phyloP scores from a whole-genome alignment of 2,329 filamentous ascomycete species.

The Diplodia mutila region DNA sequence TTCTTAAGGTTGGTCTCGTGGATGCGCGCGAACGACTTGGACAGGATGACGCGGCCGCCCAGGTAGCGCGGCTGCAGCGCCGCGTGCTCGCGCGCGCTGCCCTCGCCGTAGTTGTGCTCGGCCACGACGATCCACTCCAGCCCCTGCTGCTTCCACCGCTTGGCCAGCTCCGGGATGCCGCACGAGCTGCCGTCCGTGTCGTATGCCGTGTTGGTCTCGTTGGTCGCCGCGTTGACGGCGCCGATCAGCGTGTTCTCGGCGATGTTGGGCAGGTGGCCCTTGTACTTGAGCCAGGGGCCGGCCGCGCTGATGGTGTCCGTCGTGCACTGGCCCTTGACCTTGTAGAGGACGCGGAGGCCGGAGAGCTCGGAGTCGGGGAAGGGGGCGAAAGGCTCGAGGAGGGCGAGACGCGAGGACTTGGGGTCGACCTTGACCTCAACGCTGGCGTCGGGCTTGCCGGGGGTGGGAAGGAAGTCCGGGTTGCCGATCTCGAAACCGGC shows the following conservation, averaged over 20 bases:
- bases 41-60: constrained; percentile 79
- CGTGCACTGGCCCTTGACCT: constrained; percentile 96
- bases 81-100: constrained; percentile 85
- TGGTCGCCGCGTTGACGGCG: constrained; percentile 87
- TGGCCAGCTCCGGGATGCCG: constrained; percentile 85
- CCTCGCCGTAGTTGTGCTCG: constrained; percentile 97
- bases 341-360: constrained; percentile 85
- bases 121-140: constrained; percentile 91
- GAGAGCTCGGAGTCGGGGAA: constrained; percentile 79
- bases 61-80: constrained; percentile 90
- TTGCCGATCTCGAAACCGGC: constrained; percentile 83
- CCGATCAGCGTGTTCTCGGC: constrained; percentile 96
- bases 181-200: constrained; percentile 75
- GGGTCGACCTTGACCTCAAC: constrained; percentile 79
- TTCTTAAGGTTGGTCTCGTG: constrained; percentile 97
- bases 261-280: constrained; percentile 98
- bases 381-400: constrained; percentile 85
- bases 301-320: constrained; percentile 98
- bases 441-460: constrained; percentile 70
- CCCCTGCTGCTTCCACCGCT: constrained; percentile 75
- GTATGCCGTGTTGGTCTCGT: constrained; percentile 90
- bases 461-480: constrained; percentile 71
- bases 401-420: constrained; percentile 84
- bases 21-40: constrained; percentile 88
- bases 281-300: constrained; percentile 98